A percentile compares a stretch with the other conserved stretches of the same genome.
Conservation (phyloP, 2,329 filamentous ascomycete genomes). For the Akanthomyces lecanii region DNA sequence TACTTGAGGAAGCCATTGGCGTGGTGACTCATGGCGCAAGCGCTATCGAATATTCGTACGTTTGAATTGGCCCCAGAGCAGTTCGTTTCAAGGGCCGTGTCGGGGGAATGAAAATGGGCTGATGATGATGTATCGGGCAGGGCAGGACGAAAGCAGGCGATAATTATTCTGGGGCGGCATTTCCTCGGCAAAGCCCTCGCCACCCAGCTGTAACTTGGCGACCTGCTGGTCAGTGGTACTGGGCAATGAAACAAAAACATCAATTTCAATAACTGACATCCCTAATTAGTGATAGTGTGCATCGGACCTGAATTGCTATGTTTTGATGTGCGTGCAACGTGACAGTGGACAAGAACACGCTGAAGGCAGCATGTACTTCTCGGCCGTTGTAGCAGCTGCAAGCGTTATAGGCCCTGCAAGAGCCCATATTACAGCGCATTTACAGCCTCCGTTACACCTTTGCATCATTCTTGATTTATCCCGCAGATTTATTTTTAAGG, state of each 20-base stretch:
- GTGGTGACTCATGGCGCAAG: conserved; percentile 20
- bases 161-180: conserved; percentile 15
- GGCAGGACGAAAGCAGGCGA: background rate
- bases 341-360: too few relatives aligned
- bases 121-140: background rate
- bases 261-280: background rate
- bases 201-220: background rate
- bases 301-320: too few relatives aligned
- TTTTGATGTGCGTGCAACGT: background rate
- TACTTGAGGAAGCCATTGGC: conserved; percentile 43
- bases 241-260: background rate
- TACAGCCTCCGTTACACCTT: background rate
- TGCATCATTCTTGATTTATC: too few relatives aligned
- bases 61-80: background rate
- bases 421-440: background rate
- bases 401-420: background rate
- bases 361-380: too few relatives aligned
- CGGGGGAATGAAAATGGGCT: conserved; percentile 7
- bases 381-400: background rate
- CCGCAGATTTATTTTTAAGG: too few relatives aligned
- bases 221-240: too few relatives aligned
- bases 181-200: conserved; percentile 8
- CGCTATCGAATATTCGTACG: background rate
- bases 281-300: too few relatives aligned
- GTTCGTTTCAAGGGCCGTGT: background rate